Percentiles rank a stretch among this genome's conserved stretches.
phyloP scores from a whole-genome alignment of 805 yeast genomes.

The Kodamaea lidongshanica region DNA sequence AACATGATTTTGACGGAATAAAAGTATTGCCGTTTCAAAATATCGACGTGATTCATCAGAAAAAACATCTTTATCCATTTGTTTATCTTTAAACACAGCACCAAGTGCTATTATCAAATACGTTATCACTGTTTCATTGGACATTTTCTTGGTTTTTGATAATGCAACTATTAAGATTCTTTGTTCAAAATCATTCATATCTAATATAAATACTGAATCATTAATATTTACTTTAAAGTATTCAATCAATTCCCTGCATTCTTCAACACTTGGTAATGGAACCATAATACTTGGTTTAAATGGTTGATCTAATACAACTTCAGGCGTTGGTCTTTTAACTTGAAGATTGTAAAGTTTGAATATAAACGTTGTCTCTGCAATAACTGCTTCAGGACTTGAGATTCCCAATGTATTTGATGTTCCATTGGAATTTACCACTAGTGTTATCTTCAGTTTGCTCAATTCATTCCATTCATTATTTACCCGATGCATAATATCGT shows the following conservation, averaged over 20 bases:
- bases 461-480: neutral
- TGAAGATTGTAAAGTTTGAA: conserved; percentile 1
- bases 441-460: neutral
- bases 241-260: neutral
- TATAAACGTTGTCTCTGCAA: conserved; percentile 4
- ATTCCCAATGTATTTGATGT: conserved; percentile 3
- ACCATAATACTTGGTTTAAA: too few species aligned
- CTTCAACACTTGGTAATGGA: conserved; percentile 1
- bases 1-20: conserved; percentile 3
- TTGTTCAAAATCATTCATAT: conserved; percentile 1
- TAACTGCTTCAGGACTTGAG: conserved; percentile 3
- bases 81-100: conserved; percentile 1
- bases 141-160: neutral
- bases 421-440: conserved; percentile 1
- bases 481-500: neutral
- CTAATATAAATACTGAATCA: conserved; percentile 1
- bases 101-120: conserved; percentile 4
- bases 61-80: conserved; percentile 1
- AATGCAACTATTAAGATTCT: neutral
- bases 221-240: conserved; percentile 3
- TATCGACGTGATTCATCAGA: conserved; percentile 1
- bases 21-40: conserved; percentile 5
- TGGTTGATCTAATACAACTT: too few species aligned
- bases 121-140: neutral
- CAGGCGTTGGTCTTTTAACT: neutral